phyloP scores from a whole-genome alignment of 2,329 filamentous ascomycete genomes.

The Scytalidium sp. region DNA sequence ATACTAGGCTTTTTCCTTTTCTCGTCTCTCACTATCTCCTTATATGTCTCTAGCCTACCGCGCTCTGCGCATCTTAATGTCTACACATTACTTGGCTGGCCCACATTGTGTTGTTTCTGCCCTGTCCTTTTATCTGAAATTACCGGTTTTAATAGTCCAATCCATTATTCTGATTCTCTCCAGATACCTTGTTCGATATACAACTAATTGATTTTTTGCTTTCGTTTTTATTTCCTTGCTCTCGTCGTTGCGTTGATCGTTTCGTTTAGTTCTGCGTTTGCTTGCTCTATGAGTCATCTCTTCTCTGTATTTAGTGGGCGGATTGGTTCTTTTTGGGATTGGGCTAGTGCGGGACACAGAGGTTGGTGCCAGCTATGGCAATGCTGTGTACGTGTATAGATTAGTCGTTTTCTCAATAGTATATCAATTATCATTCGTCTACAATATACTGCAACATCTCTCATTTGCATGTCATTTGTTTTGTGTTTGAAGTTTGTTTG shows the following conservation, averaged over 20 bases:
- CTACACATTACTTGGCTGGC: conserved; percentile 29
- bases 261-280: not conserved
- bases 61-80: conserved; percentile 22
- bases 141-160: conserved; percentile 23
- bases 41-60: conserved; percentile 4
- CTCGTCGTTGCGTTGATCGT: conserved; percentile 2
- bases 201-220: conserved; percentile 19
- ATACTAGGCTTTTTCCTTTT: conserved; percentile 28
- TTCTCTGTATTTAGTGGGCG: not conserved
- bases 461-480: not conserved
- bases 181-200: conserved; percentile 63
- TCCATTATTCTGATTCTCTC: conserved; percentile 24
- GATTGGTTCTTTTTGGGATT: not conserved
- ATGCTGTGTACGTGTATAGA: not conserved
- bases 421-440: not conserved
- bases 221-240: conserved; percentile 12
- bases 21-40: conserved; percentile 18
- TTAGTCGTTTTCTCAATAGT: not conserved
- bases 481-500: not conserved
- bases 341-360: not conserved
- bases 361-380: not conserved
- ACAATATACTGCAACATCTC: not conserved
- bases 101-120: conserved; percentile 30
- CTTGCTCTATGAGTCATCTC: not conserved
- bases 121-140: conserved; percentile 25